These are phyloP conservation scores for Phaeosphaeriaceae sp. DNA, from an alignment of 2,329 filamentous ascomycete genomes.

Conservation along the genomic window DNA sequence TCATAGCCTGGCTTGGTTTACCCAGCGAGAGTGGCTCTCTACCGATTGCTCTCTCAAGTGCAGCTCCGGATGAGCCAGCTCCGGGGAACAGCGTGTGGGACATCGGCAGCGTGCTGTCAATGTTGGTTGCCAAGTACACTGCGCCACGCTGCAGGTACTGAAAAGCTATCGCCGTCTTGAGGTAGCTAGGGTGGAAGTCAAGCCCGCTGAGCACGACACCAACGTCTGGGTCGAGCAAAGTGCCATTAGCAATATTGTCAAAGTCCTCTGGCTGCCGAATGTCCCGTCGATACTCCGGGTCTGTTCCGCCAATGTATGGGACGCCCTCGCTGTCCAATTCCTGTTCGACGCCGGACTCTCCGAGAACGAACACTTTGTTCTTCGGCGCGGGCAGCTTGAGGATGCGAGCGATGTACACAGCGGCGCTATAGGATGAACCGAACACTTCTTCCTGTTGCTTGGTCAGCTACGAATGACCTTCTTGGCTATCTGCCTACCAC, in stretches of 20 bases:
- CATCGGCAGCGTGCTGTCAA: slow-evolving; percentile 86
- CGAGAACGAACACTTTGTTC: slow-evolving; percentile 93
- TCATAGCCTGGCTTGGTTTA: slow-evolving; percentile 98
- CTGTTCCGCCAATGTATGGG: slow-evolving; percentile 84
- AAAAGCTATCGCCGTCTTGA: slow-evolving; percentile 84
- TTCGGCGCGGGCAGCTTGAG: slow-evolving; percentile 77
- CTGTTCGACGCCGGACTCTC: slow-evolving; percentile 88
- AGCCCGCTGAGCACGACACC: slow-evolving; percentile 88
- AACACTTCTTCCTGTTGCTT: slow-evolving; percentile 82
- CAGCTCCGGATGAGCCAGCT: slow-evolving; percentile 81
- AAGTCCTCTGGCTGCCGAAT: slow-evolving; percentile 79
- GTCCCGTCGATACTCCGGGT: slow-evolving; percentile 77
- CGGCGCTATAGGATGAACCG: slow-evolving; percentile 91
- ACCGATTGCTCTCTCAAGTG: slow-evolving; percentile 69
- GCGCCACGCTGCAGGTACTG: slow-evolving; percentile 87
- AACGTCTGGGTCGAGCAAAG: slow-evolving; percentile 85
- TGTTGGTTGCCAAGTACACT: slow-evolving; percentile 90
- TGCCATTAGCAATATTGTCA: slow-evolving; percentile 71
- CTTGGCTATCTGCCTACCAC: slow-evolving; percentile 55
- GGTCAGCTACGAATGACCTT: slow-evolving; percentile 4
- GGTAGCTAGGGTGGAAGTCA: slow-evolving; percentile 94
- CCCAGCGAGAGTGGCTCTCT: slow-evolving; percentile 79
- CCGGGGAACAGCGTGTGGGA: slow-evolving; percentile 87
- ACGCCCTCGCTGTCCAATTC: slow-evolving; percentile 84
- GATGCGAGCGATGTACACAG: slow-evolving; percentile 95